A percentile compares a stretch with the other conserved stretches of the same genome.
phyloP scores from a whole-genome alignment of 805 yeast species.

The Starmera amethionina region DNA sequence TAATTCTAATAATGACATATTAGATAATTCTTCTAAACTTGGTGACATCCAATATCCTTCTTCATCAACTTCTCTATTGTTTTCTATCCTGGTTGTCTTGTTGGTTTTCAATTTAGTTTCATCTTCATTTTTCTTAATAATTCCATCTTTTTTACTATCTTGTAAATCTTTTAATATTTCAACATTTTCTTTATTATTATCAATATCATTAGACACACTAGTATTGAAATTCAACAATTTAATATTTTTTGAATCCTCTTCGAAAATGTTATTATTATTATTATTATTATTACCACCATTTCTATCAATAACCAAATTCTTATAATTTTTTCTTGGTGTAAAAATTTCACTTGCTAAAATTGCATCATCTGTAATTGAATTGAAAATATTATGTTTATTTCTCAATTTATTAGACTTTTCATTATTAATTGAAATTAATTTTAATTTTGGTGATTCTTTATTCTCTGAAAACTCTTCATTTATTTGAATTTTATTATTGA shows the following conservation, averaged over 20 bases:
- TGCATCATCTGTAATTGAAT: conserved; percentile 49
- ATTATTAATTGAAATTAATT: conserved; percentile 1
- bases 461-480: neutral
- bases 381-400: conserved; percentile 23
- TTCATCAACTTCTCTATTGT: conserved; percentile 24
- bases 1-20: conserved; percentile 52
- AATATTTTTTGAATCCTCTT: conserved; percentile 1
- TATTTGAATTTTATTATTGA: neutral
- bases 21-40: conserved; percentile 48
- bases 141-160: neutral
- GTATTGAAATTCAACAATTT: neutral
- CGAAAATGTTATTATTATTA: conserved; percentile 1
- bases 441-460: conserved; percentile 1
- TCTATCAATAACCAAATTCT: conserved; percentile 44
- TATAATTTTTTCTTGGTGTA: conserved; percentile 48
- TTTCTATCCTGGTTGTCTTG: neutral
- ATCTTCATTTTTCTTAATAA: neutral
- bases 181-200: neutral
- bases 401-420: conserved; percentile 1
- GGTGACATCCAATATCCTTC: conserved; percentile 90
- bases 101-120: neutral
- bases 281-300: too few species aligned
- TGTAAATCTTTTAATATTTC: neutral
- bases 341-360: conserved; percentile 65
- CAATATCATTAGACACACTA: neutral